phyloP scores from a whole-genome alignment of 768 basidiomycete genomes.

The Podaxis mareebaensis region DNA sequence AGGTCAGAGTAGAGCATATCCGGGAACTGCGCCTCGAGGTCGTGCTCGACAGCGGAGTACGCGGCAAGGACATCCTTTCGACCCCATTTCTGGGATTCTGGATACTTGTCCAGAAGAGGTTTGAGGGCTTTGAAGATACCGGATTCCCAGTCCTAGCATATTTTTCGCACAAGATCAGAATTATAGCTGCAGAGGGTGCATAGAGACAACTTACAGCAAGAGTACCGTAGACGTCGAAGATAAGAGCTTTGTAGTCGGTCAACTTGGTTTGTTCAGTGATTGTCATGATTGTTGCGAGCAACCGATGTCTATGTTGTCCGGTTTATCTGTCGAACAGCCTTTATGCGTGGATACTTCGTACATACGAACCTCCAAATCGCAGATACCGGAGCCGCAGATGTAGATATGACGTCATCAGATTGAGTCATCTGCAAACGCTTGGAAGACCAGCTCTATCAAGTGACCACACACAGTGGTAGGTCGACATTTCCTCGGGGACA shows the following conservation, averaged over 20 bases:
- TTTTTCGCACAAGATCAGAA: not conserved
- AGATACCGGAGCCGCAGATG: not conserved
- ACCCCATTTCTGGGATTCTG: slow-evolving; percentile 42
- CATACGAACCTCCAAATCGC: not conserved
- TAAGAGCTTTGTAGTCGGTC: slow-evolving; percentile 50
- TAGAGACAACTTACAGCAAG: slow-evolving; percentile 45
- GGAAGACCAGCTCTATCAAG: too few relatives aligned
- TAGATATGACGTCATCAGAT: not conserved
- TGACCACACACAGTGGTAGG: too few relatives aligned
- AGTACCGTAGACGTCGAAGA: slow-evolving; percentile 81
- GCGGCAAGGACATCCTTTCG: slow-evolving; percentile 52
- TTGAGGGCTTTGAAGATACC: slow-evolving; percentile 57
- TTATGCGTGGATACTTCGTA: not conserved
- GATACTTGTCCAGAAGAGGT: slow-evolving; percentile 49
- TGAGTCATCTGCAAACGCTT: not conserved
- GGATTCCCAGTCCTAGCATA: slow-evolving; percentile 67
- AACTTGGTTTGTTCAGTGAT: slow-evolving; percentile 26
- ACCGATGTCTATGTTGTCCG: not conserved
- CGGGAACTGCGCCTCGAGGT: slow-evolving; percentile 59
- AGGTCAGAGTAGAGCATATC: slow-evolving; percentile 61
- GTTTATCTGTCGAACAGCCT: not conserved
- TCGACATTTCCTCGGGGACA: too few relatives aligned
- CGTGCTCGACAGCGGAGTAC: slow-evolving; percentile 53
- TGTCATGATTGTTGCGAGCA: not conserved
- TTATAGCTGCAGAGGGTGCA: not conserved